A percentile compares a stretch with the other conserved stretches of the same genome.
Evolutionary conservation across 257 asterid species (phyloP).

Genomic region (Perilla frutescens): DNA sequence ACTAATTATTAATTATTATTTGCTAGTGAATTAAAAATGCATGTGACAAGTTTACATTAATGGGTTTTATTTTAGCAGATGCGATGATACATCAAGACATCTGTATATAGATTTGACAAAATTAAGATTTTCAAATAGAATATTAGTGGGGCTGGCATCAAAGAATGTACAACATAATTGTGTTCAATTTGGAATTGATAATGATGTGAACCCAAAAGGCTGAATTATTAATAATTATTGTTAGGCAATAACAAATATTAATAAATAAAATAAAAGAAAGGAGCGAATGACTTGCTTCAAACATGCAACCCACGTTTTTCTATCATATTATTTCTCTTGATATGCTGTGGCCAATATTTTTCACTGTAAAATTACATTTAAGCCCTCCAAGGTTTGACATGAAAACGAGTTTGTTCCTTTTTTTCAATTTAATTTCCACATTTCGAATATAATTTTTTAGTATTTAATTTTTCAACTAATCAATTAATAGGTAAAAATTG

Average conservation of each 20-base stretch:
- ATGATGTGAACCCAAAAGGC: conserved; percentile 7
- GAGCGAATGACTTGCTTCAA: background rate
- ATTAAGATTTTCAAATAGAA: background rate
- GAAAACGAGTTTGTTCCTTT: no score
- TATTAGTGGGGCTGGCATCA: background rate
- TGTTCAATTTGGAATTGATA: conserved; percentile 22
- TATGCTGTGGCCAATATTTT: background rate
- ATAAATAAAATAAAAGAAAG: background rate
- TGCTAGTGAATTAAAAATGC: no score
- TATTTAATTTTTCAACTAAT: no score
- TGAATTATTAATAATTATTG: background rate
- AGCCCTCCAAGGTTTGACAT: no score
- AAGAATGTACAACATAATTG: background rate
- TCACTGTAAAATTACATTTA: no score
- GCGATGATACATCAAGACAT: background rate
- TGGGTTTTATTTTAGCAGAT: no score
- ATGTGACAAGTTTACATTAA: no score
- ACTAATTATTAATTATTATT: no score
- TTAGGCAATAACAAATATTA: background rate
- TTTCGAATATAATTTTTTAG: no score
- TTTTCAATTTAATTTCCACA: no score
- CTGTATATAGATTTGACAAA: background rate
- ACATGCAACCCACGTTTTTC: conserved; percentile 16
- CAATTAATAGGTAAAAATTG: no score
- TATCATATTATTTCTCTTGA: background rate